phyloP scores from a whole-genome alignment of 2,329 filamentous ascomycete genomes.

The Aspergillus oerlinghausenensis region DNA sequence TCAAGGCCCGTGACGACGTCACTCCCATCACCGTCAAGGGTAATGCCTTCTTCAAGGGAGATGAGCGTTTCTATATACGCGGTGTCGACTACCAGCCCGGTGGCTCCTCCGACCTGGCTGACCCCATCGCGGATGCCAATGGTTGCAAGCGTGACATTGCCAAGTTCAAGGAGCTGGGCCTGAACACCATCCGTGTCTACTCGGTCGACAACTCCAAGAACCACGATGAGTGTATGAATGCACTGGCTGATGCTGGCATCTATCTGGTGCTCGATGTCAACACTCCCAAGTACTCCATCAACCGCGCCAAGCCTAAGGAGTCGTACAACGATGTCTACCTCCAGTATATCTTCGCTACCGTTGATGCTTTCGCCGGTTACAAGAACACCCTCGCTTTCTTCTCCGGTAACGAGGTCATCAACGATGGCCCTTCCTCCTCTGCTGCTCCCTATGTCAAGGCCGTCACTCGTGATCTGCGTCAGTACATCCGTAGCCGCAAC shows the following conservation, averaged over 20 bases:
- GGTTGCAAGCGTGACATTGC: slow-evolving; percentile 74
- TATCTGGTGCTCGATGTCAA: slow-evolving; percentile 91
- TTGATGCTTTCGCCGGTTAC: slow-evolving; percentile 79
- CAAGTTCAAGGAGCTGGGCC: slow-evolving; percentile 76
- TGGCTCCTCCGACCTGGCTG: slow-evolving; percentile 58
- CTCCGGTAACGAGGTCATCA: slow-evolving; percentile 77
- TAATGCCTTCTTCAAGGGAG: slow-evolving; percentile 62
- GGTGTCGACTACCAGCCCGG: slow-evolving; percentile 62
- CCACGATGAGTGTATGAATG: slow-evolving; percentile 82
- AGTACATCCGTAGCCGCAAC: slow-evolving; percentile 60
- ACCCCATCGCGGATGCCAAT: slow-evolving; percentile 69
- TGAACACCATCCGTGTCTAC: slow-evolving; percentile 92
- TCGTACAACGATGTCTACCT: slow-evolving; percentile 89
- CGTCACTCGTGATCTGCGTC: slow-evolving; percentile 70
- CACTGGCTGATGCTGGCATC: slow-evolving; percentile 77
- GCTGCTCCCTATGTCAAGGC: slow-evolving; percentile 73
- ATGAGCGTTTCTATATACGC: slow-evolving; percentile 52
- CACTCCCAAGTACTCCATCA: slow-evolving; percentile 84
- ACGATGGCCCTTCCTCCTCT: slow-evolving; percentile 60
- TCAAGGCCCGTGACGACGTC: slow-evolving; percentile 42
- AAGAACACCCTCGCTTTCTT: slow-evolving; percentile 84
- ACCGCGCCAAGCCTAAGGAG: slow-evolving; percentile 64
- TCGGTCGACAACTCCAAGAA: slow-evolving; percentile 78
- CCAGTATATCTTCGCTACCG: slow-evolving; percentile 79
- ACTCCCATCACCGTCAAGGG: slow-evolving; percentile 59